Base-by-base conservation (phyloP, 305 asterid genomes). In the Solanum hybrid region DNA sequence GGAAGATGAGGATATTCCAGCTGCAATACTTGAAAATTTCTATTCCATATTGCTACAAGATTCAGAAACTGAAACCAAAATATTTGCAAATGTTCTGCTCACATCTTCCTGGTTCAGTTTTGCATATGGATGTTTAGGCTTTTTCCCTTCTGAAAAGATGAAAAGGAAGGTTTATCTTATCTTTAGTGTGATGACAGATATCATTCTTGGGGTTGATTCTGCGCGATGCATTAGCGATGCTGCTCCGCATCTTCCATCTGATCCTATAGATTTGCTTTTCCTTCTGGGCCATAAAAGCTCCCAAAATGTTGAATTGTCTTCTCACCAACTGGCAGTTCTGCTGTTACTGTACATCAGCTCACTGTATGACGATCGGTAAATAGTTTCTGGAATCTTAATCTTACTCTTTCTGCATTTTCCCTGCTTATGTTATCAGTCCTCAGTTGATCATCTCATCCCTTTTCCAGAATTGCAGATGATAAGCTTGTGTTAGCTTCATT, bases 61-160 rank as follows among this genome's bases (percentile, higher is more conserved):
- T 91, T 93, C 95, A 56, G 92, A 88, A 81, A 42, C 7, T 27
- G 93, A 94, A 91, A 91, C 94, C 85, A 95, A 92, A 93, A 91
- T 87, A 73, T 93, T 96, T 85, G 93, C 96, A 7, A 94, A 94
- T 88, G 81, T 88, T 89, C 90, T 97, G 87, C 94, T 94, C 90
- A 91, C 96, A 78, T 94, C 96, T 15, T 96, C 99, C 72, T 97
- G 99, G 98, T 97, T 95, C 94, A 95, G 98, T 91, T 78, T 90
- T 88, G 93, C 94, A 90, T 96, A 92, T 92, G 99, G 98, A 88
- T 96, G 98, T 91, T 92, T 96, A 94, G 99, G 99, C 35, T 90
- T 95, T 89, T 97, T 95, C 91, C 98, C 98, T 77, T 86, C 95
- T 1, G 96, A 92, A 91, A 93, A 91, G 84, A 93, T 96, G 96